Base-by-base conservation (phyloP, 192 early-diverging fungal genomes). In the Rhizophlyctis rosea region DNA sequence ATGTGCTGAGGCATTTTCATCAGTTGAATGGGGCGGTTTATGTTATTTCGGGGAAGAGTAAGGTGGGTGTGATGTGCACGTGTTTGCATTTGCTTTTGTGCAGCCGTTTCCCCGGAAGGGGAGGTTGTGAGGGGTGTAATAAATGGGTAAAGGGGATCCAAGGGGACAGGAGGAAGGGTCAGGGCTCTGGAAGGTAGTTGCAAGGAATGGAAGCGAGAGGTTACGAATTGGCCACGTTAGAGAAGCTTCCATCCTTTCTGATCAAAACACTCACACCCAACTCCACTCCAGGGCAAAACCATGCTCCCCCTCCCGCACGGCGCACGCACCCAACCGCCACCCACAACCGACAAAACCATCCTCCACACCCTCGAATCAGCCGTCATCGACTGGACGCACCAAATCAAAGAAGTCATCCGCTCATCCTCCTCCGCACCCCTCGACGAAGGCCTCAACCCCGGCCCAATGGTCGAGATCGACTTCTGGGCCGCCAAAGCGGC, bases 361-460 rank as follows among this genome's bases (percentile, higher is more conserved):
- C 68, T 86, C 4, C 84, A 86, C 71, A 83, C 84, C 0, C 62
- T 86, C 1, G 84, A 86, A 61, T 78, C 81, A 9, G 84, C 84
- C 3, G 84, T 86, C 30, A 86, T 86, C 55, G 84, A 86, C 68
- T 86, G 84, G 84, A 79, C 83, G 3, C 83, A 86, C 62, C 84
- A 86, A 64, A 86, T 86, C 54, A 78, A 85, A 54, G 83, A 86
- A 28, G 84, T 86, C 7, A 84, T 86, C 59, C 81, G 81, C 50
- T 75, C 71, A 58, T 75, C 54, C 50, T 86, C 84, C 1, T 71
- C 84, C n/a, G 73, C 80, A 13, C 82, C 83, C 3, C 61, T 86
- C 9, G 83, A 86, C 47, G 78, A 86, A 59, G 83, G 81, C 9
- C 58, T 84, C 48, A 83, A 85, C 65, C 84, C 84, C 9, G 83